Evolutionary conservation across 2,329 filamentous ascomycete species (phyloP), one percentile per base, ranked within the genome.

Genomic region (Neofusicoccum cordaticola): DNA sequence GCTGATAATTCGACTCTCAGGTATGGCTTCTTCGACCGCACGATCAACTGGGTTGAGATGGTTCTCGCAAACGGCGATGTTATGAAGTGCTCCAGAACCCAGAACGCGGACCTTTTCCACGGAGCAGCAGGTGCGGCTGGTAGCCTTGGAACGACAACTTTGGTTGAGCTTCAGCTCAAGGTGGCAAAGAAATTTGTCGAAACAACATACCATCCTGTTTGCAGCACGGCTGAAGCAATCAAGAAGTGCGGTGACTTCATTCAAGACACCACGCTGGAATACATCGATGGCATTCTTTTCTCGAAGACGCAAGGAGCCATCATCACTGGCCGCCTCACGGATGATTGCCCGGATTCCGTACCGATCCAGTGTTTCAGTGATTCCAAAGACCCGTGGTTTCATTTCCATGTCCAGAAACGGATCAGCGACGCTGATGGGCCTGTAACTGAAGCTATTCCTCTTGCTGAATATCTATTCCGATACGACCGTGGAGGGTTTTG

Each of bases 401-500:
- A 83, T 65, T 73, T 83, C 1, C 80, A 83, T 66, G 75, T 73
- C 39, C 66, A 73, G 60, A 19, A 37, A 8, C 42, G 45, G 2
- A 41, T 22, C 19, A 37, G n/a, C 4, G 0, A 8, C 4, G 4
- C 9, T 39, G 7, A 12, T 6, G 60, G 35, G 7, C 17, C 45
- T 11, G 73, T 81, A 3, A 69, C 74, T 62, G 87, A 90, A 65
- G 84, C 84, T 64, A 82, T 90, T 1, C 87, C 87, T 0, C 69
- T 90, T 0, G 77, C 78, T 1, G 88, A 90, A 71, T 91, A 91
- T 73, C 83, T 90, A 63, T 91, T 91, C 75, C 85, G 88, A 13
- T 90, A 89, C 75, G 88, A 91, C 72, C 83, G 88, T 27, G 88
- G 87, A 47, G 87, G 84, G 1, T 90, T 90, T 77, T 91, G 88